Percentiles rank a stretch among this genome's conserved stretches.
phyloP scores from a whole-genome alignment of 345 rosid species.

The Nephelium lappaceum region DNA sequence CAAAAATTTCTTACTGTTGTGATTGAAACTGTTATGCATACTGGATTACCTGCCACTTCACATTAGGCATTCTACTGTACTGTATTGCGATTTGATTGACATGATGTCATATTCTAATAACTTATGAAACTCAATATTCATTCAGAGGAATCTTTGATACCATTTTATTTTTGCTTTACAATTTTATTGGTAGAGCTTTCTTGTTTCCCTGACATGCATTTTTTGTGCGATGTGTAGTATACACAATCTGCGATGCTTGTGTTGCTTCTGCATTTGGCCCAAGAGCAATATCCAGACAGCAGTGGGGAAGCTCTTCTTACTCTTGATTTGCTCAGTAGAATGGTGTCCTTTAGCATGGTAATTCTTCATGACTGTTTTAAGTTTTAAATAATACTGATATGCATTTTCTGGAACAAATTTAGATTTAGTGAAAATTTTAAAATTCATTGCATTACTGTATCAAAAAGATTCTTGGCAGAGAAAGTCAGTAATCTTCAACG shows the following conservation, averaged over 20 bases:
- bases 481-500: background rate
- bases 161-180: background rate
- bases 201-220: constrained; percentile 22
- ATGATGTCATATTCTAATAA: constrained; percentile 1
- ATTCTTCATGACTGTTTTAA: constrained; percentile 15
- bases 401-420: background rate
- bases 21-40: background rate
- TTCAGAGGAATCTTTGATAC: background rate
- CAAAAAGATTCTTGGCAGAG: background rate
- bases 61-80: background rate
- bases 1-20: background rate
- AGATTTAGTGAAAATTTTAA: background rate
- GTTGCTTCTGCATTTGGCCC: constrained; percentile 80
- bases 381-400: constrained; percentile 6
- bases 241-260: constrained; percentile 68
- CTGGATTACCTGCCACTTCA: background rate
- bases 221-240: constrained; percentile 46
- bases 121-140: background rate
- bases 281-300: constrained; percentile 53
- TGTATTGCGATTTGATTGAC: background rate
- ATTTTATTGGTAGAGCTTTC: constrained; percentile 3
- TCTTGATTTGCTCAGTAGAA: constrained; percentile 73
- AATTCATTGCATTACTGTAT: background rate
- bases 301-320: constrained; percentile 57
- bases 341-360: constrained; percentile 86